Evolutionary conservation across 371 early-diverging fungal species (phyloP).

Genomic region (Mortierella sp.): DNA sequence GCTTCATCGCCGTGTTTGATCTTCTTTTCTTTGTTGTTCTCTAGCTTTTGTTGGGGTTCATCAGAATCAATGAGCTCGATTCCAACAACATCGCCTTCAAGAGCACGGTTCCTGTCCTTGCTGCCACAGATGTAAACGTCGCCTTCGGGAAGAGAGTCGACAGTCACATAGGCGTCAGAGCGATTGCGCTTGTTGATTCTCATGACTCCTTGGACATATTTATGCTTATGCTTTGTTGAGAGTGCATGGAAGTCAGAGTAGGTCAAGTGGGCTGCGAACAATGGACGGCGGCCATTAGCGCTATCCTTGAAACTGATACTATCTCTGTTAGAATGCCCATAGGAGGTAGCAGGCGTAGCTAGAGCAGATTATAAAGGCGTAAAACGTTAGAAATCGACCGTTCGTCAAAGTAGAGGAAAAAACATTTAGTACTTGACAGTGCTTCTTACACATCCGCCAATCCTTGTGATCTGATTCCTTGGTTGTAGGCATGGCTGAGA

Average conservation of each 20-base stretch:
- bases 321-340: conserved; percentile 34
- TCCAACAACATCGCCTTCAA: conserved; percentile 92
- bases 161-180: conserved; percentile 88
- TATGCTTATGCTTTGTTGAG: conserved; percentile 59
- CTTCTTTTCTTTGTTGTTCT: conserved; percentile 60
- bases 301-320: conserved; percentile 64
- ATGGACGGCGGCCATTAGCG: conserved; percentile 66
- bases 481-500: conserved; percentile 20
- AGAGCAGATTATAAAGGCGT: conserved; percentile 22
- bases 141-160: conserved; percentile 67
- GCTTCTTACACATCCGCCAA: conserved; percentile 47
- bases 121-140: conserved; percentile 87
- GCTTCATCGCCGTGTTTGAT: conserved; percentile 35
- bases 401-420: not conserved
- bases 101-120: conserved; percentile 85
- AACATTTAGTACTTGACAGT: not conserved
- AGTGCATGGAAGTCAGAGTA: conserved; percentile 68
- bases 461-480: conserved; percentile 34
- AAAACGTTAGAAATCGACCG: not conserved
- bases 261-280: conserved; percentile 71
- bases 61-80: conserved; percentile 80
- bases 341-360: conserved; percentile 32
- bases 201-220: conserved; percentile 73
- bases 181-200: conserved; percentile 89
- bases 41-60: conserved; percentile 70